These are phyloP conservation scores for Heritiera littoralis DNA, from an alignment of 345 rosid genomes.

Conservation along the genomic window DNA sequence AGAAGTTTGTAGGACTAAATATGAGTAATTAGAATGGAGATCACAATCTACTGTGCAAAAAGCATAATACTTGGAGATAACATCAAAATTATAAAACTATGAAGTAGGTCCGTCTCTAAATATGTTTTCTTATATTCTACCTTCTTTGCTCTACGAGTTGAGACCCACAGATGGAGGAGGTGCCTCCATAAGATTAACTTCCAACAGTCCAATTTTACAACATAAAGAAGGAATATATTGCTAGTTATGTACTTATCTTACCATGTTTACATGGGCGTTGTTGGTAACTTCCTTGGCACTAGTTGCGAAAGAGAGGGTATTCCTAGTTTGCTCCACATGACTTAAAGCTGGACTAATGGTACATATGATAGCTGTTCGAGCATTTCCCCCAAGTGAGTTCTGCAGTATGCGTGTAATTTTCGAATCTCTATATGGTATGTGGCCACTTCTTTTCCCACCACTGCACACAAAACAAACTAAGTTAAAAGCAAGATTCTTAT, in stretches of 20 bases:
- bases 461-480: conserved; percentile 48
- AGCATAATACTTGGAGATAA: not conserved
- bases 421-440: conserved; percentile 90
- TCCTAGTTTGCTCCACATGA: conserved; percentile 86
- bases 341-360: conserved; percentile 91
- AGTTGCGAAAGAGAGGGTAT: conserved; percentile 78
- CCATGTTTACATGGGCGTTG: conserved; percentile 88
- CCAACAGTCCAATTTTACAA: not conserved
- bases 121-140: conserved; percentile 22
- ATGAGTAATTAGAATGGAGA: not conserved
- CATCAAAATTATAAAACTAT: not conserved
- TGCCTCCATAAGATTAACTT: not conserved
- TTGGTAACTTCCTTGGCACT: conserved; percentile 94
- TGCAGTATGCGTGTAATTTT: conserved; percentile 93
- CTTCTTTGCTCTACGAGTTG: conserved; percentile 36
- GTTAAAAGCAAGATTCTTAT: not conserved
- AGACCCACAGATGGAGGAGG: not conserved
- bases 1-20: not conserved
- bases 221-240: not conserved
- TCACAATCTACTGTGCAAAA: not conserved
- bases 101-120: not conserved
- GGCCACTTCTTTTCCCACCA: conserved; percentile 62
- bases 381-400: conserved; percentile 95
- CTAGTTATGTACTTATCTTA: conserved; percentile 26
- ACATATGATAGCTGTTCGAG: conserved; percentile 91